Evolutionary conservation across 1,284 basidiomycete genomes (phyloP), one percentile per base, ranked within the genome.

Genomic region (Thecaphora frezii): DNA sequence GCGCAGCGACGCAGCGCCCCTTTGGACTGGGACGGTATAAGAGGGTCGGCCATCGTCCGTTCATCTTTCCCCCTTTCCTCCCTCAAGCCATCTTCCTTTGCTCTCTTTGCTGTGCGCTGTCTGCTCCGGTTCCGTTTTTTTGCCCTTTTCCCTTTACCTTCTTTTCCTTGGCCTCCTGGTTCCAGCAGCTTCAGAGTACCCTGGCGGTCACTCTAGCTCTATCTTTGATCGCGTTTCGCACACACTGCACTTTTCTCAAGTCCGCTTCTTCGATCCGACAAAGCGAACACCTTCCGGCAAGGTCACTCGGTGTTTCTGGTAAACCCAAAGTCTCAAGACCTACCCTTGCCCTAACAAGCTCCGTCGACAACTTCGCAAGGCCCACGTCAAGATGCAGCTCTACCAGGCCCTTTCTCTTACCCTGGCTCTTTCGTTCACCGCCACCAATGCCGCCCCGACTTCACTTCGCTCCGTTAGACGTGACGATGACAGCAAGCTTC

Each of bases 371-470:
- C n/a, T n/a, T n/a, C n/a, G n/a, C n/a, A n/a, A n/a, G n/a, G n/a
- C n/a, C n/a, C n/a, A n/a, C 19, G 16, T 13, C 54, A 56, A 47
- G 24, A 69, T 70, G 65, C 49, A 68, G 51, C 58, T 70, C 47
- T 51, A 64, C 25, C 64, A 66, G 44, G 65, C 61, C 45, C 65
- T 70, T 22, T 58, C 63, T 23, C 43, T 65, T 16, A 65, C 60
- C 23, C 59, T 70, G 28, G 65, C 61, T 30, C 51, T 70, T 26
- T 67, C 64, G 58, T 60, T 61, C 40, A 54, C 59, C 42, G 62
- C 60, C 43, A 41, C 58, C 19, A 23, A 54, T n/a, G 50, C 46
- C 19, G 38, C 56, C 28, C 45, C 55, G 22, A 37, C 39, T n/a
- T 38, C 51, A 16, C 19, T 40, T 23, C 37, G 41, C 21, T 19